Conservation (phyloP, 2,329 filamentous ascomycete species). For the Xylariaceae sp. region DNA sequence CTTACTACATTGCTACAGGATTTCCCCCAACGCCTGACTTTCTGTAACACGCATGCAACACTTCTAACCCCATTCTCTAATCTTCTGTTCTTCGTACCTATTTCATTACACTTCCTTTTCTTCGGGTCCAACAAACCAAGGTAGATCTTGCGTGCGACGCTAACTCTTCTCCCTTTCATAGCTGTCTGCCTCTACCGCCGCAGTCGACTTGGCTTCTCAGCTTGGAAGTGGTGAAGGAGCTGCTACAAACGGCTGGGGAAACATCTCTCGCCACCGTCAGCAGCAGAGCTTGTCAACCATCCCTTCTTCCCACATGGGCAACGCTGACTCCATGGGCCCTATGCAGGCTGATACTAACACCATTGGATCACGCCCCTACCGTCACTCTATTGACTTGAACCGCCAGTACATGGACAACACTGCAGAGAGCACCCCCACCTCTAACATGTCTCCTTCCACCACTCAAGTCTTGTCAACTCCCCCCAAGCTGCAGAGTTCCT, state of each 20-base stretch:
- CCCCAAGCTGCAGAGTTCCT: slow-evolving; percentile 83
- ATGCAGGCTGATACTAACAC: slow-evolving; percentile 54
- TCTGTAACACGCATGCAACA: not conserved
- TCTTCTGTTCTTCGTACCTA: not conserved
- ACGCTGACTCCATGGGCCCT: slow-evolving; percentile 46
- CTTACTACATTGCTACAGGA: not conserved
- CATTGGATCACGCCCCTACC: slow-evolving; percentile 56
- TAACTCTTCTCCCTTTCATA: slow-evolving; percentile 53
- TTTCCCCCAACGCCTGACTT: not conserved
- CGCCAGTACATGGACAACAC: slow-evolving; percentile 49
- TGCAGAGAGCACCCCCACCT: slow-evolving; percentile 46
- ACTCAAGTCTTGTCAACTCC: slow-evolving; percentile 66
- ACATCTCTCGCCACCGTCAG: slow-evolving; percentile 72
- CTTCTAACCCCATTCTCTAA: too few species aligned
- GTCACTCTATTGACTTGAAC: slow-evolving; percentile 66
- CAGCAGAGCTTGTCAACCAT: slow-evolving; percentile 64
- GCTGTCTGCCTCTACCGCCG: slow-evolving; percentile 81
- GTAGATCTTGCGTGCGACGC: slow-evolving; percentile 37
- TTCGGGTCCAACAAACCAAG: not conserved
- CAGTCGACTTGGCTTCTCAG: slow-evolving; percentile 79
- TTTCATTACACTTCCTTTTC: slow-evolving; percentile 18
- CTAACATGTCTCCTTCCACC: slow-evolving; percentile 54
- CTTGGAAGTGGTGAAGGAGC: slow-evolving; percentile 63
- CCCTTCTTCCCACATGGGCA: slow-evolving; percentile 47
- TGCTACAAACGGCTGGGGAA: slow-evolving; percentile 62